Conservation (phyloP, 208 protist species). For the Trypanosoma brucei region DNA sequence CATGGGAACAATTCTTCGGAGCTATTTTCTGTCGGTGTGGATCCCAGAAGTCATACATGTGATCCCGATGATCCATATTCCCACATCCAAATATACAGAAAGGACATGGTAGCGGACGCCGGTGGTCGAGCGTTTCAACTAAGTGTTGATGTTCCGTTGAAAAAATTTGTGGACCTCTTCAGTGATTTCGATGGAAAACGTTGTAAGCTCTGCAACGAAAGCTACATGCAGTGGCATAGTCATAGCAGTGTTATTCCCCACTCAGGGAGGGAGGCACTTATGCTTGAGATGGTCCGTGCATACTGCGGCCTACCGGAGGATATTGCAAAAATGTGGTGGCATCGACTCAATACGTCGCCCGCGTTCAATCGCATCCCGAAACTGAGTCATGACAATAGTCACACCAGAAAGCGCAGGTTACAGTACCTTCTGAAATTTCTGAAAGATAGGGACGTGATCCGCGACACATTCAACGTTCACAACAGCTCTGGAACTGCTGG, state of each 20-base stretch:
- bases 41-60: background rate
- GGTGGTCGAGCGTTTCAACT: constrained; percentile 23
- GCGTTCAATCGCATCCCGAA: constrained; percentile 57
- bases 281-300: constrained; percentile 76
- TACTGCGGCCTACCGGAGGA: constrained; percentile 82
- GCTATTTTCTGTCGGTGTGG: constrained; percentile 13
- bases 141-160: constrained; percentile 59
- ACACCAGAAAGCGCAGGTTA: constrained; percentile 63
- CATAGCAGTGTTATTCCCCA: constrained; percentile 69
- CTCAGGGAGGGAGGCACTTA: constrained; percentile 58
- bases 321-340: constrained; percentile 64
- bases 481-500: constrained; percentile 30
- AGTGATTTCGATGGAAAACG: constrained; percentile 71
- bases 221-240: constrained; percentile 67
- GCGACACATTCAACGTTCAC: constrained; percentile 69
- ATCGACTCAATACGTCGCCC: constrained; percentile 44
- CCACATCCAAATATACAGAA: constrained; percentile 50
- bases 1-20: background rate
- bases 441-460: constrained; percentile 62
- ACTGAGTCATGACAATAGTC: constrained; percentile 65
- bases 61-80: constrained; percentile 33
- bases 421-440: constrained; percentile 79
- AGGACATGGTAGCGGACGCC: constrained; percentile 48
- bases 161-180: constrained; percentile 75
- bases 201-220: constrained; percentile 86